phyloP scores from a whole-genome alignment of 129 eudicot genomes.

The Ambrosia trifida region DNA sequence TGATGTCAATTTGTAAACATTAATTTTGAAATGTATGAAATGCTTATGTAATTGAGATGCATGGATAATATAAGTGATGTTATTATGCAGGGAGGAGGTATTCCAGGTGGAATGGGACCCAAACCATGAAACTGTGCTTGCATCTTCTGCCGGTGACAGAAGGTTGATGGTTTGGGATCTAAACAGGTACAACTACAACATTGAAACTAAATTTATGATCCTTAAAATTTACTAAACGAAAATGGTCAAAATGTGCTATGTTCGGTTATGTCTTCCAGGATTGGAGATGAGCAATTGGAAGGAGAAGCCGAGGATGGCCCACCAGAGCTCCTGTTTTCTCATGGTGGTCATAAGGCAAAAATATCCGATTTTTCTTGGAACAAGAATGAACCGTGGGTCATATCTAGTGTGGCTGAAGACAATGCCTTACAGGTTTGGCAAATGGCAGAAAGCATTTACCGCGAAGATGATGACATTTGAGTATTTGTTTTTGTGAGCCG shows the following conservation, averaged over 20 bases:
- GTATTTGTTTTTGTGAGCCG: neutral
- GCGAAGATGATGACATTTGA: constrained; percentile 60
- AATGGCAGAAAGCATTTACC: constrained; percentile 84
- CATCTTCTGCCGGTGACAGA: constrained; percentile 90
- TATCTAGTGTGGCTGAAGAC: constrained; percentile 88
- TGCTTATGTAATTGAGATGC: neutral
- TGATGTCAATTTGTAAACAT: neutral
- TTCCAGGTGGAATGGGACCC: constrained; percentile 99
- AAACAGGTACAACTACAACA: constrained; percentile 58
- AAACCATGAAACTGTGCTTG: constrained; percentile 89
- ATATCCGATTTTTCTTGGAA: constrained; percentile 98
- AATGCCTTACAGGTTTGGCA: constrained; percentile 83
- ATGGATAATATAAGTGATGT: constrained; percentile 16
- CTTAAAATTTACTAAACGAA: neutral
- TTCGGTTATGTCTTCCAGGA: constrained; percentile 41
- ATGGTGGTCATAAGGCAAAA: constrained; percentile 95
- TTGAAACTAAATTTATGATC: neutral
- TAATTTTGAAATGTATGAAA: neutral
- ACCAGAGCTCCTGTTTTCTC: constrained; percentile 92
- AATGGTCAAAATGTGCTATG: neutral
- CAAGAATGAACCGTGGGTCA: constrained; percentile 88
- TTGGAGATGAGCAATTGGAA: constrained; percentile 96
- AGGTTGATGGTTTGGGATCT: constrained; percentile 99
- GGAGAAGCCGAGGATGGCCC: constrained; percentile 99
- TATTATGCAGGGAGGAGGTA: constrained; percentile 67